A percentile compares a stretch with the other conserved stretches of the same genome.
Conservation (phyloP, 306 rosid species). For the Glycine tomentella region DNA sequence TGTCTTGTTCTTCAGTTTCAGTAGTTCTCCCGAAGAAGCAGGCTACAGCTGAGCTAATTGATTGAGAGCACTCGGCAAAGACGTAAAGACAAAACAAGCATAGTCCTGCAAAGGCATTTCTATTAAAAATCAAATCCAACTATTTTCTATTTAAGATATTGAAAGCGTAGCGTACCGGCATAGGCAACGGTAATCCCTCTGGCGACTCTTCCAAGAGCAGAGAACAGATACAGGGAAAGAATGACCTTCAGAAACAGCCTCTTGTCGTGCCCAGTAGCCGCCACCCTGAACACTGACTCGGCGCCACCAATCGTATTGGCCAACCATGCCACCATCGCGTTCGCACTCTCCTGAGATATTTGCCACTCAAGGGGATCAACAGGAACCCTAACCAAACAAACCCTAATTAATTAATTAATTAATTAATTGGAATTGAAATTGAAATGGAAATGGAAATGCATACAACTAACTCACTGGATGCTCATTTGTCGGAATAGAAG, state of each 20-base stretch:
- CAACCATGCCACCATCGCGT: slow-evolving; percentile 72
- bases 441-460: background rate
- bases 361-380: slow-evolving; percentile 99
- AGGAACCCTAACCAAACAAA: slow-evolving; percentile 65
- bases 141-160: too few relatives aligned
- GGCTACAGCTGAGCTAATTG: slow-evolving; percentile 56
- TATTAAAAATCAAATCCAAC: too few relatives aligned
- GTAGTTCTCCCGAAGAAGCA: slow-evolving; percentile 56
- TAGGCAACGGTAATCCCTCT: slow-evolving; percentile 81
- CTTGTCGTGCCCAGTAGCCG: slow-evolving; percentile 96
- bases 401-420: too few relatives aligned
- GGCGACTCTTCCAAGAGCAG: slow-evolving; percentile 83
- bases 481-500: slow-evolving; percentile 91
- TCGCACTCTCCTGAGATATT: slow-evolving; percentile 91
- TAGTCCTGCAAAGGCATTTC: slow-evolving; percentile 38
- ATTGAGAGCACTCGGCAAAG: slow-evolving; percentile 67
- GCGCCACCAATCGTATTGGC: slow-evolving; percentile 93
- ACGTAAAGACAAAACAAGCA: slow-evolving; percentile 86
- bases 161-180: slow-evolving; percentile 45
- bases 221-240: slow-evolving; percentile 67
- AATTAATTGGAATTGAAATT: too few relatives aligned
- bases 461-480: slow-evolving; percentile 41
- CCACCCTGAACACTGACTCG: slow-evolving; percentile 94
- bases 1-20: slow-evolving; percentile 49
- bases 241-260: slow-evolving; percentile 89